Percentiles rank a stretch among this genome's conserved stretches.
phyloP scores from a whole-genome alignment of 371 early-diverging fungal species.

The Funneliformis caledonium region DNA sequence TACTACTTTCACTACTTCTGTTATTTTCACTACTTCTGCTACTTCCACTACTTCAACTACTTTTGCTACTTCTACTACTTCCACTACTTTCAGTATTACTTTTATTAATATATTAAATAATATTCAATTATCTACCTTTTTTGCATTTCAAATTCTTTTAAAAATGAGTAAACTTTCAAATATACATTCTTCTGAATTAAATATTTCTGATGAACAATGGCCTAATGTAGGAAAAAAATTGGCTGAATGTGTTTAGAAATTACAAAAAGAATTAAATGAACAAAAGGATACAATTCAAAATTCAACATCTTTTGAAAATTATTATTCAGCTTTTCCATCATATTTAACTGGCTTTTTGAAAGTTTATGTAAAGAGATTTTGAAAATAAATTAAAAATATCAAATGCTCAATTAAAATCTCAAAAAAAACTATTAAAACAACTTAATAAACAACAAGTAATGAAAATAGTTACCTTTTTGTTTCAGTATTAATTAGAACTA shows the following conservation, averaged over 20 bases:
- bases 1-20: no score
- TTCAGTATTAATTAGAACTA: neutral
- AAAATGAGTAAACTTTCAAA: conserved; percentile 1
- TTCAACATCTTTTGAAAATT: neutral
- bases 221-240: neutral
- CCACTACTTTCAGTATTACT: no score
- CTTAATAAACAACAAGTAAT: neutral
- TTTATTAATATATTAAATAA: neutral
- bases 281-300: neutral
- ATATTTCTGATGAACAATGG: neutral
- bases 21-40: no score
- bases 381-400: neutral
- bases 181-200: neutral
- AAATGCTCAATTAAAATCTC: neutral
- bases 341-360: neutral
- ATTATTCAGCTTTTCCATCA: neutral
- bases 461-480: neutral
- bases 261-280: neutral
- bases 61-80: no score
- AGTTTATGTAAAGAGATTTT: neutral
- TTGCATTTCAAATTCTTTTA: conserved; percentile 5
- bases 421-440: neutral
- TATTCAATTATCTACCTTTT: neutral
- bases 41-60: no score
- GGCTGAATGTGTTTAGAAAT: neutral